Conservation (phyloP, 495 filamentous ascomycete genomes). For the Neurospora sp. region DNA sequence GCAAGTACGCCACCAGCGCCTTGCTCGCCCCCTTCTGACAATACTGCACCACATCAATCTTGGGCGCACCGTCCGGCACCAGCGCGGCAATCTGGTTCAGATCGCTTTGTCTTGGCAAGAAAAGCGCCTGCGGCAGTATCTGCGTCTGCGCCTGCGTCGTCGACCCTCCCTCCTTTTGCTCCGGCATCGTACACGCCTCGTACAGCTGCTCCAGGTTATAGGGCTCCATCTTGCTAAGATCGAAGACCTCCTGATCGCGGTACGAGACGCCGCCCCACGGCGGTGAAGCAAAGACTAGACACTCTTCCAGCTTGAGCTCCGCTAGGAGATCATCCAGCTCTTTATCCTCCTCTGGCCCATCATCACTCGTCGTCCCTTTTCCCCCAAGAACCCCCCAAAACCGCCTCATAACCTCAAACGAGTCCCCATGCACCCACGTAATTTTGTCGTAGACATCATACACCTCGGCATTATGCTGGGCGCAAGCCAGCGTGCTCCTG, state of each 20-base stretch:
- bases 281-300: conserved; percentile 62
- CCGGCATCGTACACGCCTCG: conserved; percentile 33
- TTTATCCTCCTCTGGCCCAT: conserved; percentile 3
- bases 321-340: conserved; percentile 25
- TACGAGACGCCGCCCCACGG: conserved; percentile 94
- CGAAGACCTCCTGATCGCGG: conserved; percentile 63
- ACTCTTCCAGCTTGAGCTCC: conserved; percentile 40
- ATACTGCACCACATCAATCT: conserved; percentile 74
- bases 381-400: background rate
- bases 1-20: conserved; percentile 47
- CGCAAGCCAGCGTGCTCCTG: conserved; percentile 65
- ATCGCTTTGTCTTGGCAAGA: conserved; percentile 82
- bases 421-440: conserved; percentile 75
- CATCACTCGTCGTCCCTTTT: background rate
- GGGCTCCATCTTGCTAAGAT: conserved; percentile 79
- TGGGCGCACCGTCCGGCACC: conserved; percentile 20
- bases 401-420: conserved; percentile 45
- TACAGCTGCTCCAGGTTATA: conserved; percentile 61
- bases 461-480: conserved; percentile 81
- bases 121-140: conserved; percentile 52
- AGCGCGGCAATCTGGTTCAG: conserved; percentile 67
- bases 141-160: conserved; percentile 2
- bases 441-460: conserved; percentile 72
- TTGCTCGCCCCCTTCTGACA: conserved; percentile 87
- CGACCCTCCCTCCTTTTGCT: background rate